A percentile compares a stretch with the other conserved stretches of the same genome.
Conservation (phyloP, 805 yeast species). For the Kregervanrija fluxuum region DNA sequence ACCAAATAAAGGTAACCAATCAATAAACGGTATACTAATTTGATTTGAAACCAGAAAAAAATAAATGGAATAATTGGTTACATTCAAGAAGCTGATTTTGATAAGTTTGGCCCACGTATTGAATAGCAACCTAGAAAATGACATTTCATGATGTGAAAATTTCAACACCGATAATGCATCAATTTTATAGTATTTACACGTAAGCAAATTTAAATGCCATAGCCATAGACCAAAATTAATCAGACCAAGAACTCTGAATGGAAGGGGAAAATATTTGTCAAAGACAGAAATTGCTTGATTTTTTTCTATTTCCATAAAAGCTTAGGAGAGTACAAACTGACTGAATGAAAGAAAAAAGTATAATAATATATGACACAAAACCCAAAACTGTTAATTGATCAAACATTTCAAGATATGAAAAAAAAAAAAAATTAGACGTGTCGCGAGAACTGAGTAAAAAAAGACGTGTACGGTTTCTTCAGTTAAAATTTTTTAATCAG, state of each 20-base stretch:
- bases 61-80: constrained; percentile 24
- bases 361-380: no score
- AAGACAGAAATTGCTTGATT: neutral
- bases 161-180: constrained; percentile 40
- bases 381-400: no score
- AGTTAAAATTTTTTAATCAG: constrained; percentile 32
- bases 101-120: constrained; percentile 12
- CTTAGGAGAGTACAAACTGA: no score
- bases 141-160: constrained; percentile 18
- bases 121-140: constrained; percentile 10
- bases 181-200: constrained; percentile 32
- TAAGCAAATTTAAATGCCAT: constrained; percentile 42
- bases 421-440: no score
- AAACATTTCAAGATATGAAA: no score
- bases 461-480: no score
- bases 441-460: no score
- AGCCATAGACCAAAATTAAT: constrained; percentile 43
- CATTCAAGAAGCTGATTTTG: constrained; percentile 20
- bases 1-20: constrained; percentile 34
- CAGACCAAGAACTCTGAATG: constrained; percentile 43
- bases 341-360: no score
- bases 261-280: constrained; percentile 33
- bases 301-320: neutral
- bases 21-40: constrained; percentile 20
- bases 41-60: constrained; percentile 17